Conservation (phyloP, 108 stramenopile species). For the Fragilaria crotonensis region DNA sequence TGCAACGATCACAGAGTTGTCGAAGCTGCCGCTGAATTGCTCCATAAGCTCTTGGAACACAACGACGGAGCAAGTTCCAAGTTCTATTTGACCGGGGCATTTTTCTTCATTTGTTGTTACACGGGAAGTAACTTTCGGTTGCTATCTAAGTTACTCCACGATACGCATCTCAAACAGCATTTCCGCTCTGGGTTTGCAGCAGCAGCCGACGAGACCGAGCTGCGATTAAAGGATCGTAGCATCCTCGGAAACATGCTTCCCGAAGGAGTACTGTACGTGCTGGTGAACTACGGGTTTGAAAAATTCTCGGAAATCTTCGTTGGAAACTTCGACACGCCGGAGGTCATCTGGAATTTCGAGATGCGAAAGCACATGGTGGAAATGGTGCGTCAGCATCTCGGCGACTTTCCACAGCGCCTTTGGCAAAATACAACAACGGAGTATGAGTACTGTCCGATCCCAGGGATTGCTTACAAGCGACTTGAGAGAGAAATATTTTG, state of each 20-base stretch:
- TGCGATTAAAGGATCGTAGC: conserved; percentile 44
- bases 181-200: conserved; percentile 63
- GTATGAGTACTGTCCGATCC: conserved; percentile 80
- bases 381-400: conserved; percentile 73
- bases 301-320: conserved; percentile 59
- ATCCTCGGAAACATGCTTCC: conserved; percentile 67
- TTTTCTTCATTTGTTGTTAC: conserved; percentile 59
- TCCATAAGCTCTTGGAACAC: conserved; percentile 47
- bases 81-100: conserved; percentile 70
- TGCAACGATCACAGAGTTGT: conserved; percentile 58
- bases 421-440: conserved; percentile 54
- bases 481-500: conserved; percentile 72
- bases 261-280: conserved; percentile 53
- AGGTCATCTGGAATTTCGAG: conserved; percentile 77
- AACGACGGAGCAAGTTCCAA: conserved; percentile 65
- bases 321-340: conserved; percentile 66
- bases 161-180: conserved; percentile 59
- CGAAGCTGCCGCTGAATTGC: conserved; percentile 40
- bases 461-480: conserved; percentile 52
- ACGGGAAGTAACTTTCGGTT: conserved; percentile 52
- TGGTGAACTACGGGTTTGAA: conserved; percentile 65
- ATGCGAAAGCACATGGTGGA: conserved; percentile 70
- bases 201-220: conserved; percentile 41
- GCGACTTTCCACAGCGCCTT: conserved; percentile 73
- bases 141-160: conserved; percentile 45